phyloP scores from a whole-genome alignment of 495 filamentous ascomycete species.

The Saxophila tyrrhenica region DNA sequence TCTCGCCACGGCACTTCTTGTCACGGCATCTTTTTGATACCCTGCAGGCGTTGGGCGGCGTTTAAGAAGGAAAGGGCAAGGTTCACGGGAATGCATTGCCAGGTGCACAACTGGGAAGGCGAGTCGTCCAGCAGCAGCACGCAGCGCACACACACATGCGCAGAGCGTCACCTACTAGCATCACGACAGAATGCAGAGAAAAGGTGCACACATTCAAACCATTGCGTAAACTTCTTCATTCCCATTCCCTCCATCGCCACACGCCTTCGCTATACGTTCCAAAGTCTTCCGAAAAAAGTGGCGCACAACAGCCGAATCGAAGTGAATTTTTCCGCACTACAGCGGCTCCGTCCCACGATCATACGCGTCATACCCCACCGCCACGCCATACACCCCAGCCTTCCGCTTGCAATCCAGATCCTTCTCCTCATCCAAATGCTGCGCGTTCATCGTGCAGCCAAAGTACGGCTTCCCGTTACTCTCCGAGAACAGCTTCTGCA shows the following conservation, averaged over 20 bases:
- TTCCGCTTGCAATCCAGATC: slow-evolving; percentile 4
- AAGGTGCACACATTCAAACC: background rate
- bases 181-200: background rate
- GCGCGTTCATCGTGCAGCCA: background rate
- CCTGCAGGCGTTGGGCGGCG: background rate
- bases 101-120: too few relatives aligned
- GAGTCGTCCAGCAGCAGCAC: too few relatives aligned
- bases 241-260: background rate
- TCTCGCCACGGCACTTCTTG: background rate
- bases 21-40: too few relatives aligned
- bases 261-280: background rate
- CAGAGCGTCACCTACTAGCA: background rate
- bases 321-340: background rate
- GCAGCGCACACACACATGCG: too few relatives aligned
- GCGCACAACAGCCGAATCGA: too few relatives aligned
- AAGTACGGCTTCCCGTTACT: background rate
- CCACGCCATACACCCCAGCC: background rate
- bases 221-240: background rate
- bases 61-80: too few relatives aligned
- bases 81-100: too few relatives aligned
- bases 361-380: slow-evolving; percentile 4
- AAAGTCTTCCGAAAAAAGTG: background rate
- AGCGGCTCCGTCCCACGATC: background rate
- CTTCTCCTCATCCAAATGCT: background rate
- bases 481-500: slow-evolving; percentile 1